Base-by-base conservation (phyloP, 2,329 filamentous ascomycete genomes). In the Westerdykella sp. region DNA sequence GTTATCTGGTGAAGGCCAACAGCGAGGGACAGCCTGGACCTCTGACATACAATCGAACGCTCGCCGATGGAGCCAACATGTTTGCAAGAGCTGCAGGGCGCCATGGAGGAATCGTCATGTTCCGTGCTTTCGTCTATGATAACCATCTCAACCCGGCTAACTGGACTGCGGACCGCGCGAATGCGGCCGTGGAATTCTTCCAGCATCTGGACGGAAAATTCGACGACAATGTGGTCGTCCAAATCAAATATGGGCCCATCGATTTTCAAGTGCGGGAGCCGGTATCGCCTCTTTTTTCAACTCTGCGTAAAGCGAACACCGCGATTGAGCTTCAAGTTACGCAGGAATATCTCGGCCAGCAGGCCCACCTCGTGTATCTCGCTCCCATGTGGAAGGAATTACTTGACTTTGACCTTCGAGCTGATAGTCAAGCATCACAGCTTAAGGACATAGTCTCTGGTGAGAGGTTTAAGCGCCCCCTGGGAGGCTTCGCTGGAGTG, bases 1-100 rank as follows among this genome's bases (percentile, higher is more conserved):
- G 84, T 0, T 86, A 83, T 51, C 71, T 85, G 3, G 75, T 86
- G 49, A 87, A 87, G 59, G 83, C 83, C 7, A 82, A 83, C 58
- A 84, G 81, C 0, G 84, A 87, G 63, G 83, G 82, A 1, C 81
- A 87, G 55, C 82, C 83, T 0, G 83, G 83, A 0, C 83, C 83
- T 0, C 53, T 82, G 18, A 82, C 78, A 0, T 87, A 87, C 65
- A 83, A 84, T 54, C 77, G 84, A 10, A 86, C 83, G 0, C 71
- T 87, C 0, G 74, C 83, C 2, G 72, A 85, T 22, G 83, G 80
- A 1, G 83, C 81, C 4, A 85, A 85, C 53, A 65, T 87, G 43
- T 86, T 87, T 51, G 83, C 83, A 64, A 96, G 80, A 53, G 87
- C 87, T 52, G 87, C 85, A 69, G 95, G 94, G 43, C 87, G 88